Evolutionary conservation across 129 eudicot species (phyloP).

Genomic region (Chrysanthemum seticuspe): DNA sequence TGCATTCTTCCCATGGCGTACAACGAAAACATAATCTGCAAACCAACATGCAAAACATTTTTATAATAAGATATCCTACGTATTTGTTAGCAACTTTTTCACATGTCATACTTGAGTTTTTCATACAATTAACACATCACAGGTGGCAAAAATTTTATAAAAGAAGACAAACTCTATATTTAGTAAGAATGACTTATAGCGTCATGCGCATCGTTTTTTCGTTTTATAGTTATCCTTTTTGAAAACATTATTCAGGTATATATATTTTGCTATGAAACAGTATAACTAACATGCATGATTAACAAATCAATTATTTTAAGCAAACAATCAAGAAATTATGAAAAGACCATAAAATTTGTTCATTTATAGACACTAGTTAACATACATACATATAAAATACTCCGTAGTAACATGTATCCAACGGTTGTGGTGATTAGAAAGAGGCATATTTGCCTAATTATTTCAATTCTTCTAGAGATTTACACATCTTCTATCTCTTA

Average conservation of each 20-base stretch:
- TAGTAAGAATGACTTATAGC: no score
- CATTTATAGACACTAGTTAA: background rate
- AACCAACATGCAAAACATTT: background rate
- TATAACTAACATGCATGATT: background rate
- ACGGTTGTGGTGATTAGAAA: background rate
- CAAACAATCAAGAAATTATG: background rate
- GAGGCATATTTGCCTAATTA: no score
- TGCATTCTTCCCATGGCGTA: constrained; percentile 85
- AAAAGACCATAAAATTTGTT: background rate
- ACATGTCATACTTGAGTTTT: background rate
- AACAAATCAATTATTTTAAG: background rate
- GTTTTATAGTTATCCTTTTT: no score
- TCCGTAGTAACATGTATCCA: constrained; percentile 8
- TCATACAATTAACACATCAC: background rate
- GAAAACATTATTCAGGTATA: no score
- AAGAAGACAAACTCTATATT: background rate
- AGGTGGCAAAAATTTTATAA: background rate
- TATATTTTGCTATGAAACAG: background rate
- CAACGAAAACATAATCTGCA: constrained; percentile 38
- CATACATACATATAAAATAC: background rate
- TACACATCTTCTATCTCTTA: no score
- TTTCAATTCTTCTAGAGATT: no score
- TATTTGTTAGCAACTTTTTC: background rate
- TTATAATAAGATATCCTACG: background rate
- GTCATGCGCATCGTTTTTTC: background rate